Base-by-base conservation (phyloP, 1,284 basidiomycete species). In the Peniophora sp. region DNA sequence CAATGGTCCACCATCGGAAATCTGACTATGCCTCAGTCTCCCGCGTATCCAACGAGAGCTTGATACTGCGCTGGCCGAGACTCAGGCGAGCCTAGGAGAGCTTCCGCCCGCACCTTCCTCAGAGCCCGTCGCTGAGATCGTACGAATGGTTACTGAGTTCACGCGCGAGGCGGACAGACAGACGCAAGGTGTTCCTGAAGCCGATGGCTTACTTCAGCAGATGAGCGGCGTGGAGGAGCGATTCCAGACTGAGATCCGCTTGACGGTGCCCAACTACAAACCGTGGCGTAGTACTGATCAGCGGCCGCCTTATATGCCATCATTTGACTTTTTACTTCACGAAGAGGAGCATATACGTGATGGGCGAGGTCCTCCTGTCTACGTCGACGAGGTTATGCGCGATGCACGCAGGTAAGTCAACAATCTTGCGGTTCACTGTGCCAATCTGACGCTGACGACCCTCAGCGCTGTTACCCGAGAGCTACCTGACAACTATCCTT, bases 381-480 rank as follows among this genome's bases (percentile, higher is more conserved):
- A 75, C 52, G 65, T 85, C 3, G 73, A 83, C 47, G 74, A 85
- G 25, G 81, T 85, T 0, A 59, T 78, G 34, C 52, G 69, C 5
- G 63, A 66, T 2, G 77, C 78, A 0, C 61, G 69, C 23, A 58
- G 66, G 82, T 83, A 60, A 34, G 27, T n/a, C n/a, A n/a, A n/a
- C n/a, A 14, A n/a, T 45, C 24, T 0, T n/a, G 34, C 20, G 32
- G 3, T 20, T 12, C 12, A 16, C 39, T 35, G n/a, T 25, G 14
- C 10, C 10, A 52, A 27, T n/a, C 12, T 47, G 20, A 9, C 41
- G 12, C 10, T 8, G 16, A 45, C 46, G 2, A 19, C 9, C 23
- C 20, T 32, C 32, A 87, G 85, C 9, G 75, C 82, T 0, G 73
- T 78, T 0, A 83, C 82, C 0, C 77, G 83, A 3, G 83, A 88